Conservation (phyloP, 352 stramenopile genomes). For the Globisporangium cystogenes region DNA sequence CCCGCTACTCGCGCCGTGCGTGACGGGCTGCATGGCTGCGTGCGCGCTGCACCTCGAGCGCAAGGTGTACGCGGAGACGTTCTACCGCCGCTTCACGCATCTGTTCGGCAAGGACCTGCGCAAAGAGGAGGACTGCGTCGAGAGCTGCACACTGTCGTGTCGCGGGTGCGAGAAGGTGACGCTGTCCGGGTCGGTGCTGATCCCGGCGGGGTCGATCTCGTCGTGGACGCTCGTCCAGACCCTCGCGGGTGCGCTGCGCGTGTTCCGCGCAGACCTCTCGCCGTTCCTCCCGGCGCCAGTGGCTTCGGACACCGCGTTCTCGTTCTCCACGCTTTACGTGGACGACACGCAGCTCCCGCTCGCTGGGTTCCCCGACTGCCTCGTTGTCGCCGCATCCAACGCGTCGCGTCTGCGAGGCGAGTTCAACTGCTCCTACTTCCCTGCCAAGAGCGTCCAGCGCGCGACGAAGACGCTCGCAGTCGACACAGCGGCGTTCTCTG, state of each 20-base stretch:
- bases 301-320: slow-evolving; percentile 23
- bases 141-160: slow-evolving; percentile 49
- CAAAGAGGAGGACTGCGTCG: slow-evolving; percentile 70
- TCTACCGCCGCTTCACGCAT: slow-evolving; percentile 48
- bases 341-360: slow-evolving; percentile 38
- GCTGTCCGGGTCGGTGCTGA: slow-evolving; percentile 37
- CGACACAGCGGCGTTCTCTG: slow-evolving; percentile 34
- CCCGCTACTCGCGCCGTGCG: slow-evolving; percentile 33
- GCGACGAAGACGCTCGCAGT: slow-evolving; percentile 20
- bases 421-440: slow-evolving; percentile 32
- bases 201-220: slow-evolving; percentile 21
- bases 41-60: slow-evolving; percentile 38
- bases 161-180: slow-evolving; percentile 59
- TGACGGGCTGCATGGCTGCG: slow-evolving; percentile 50
- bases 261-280: slow-evolving; percentile 49
- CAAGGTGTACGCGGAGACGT: slow-evolving; percentile 31
- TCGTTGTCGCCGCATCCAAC: slow-evolving; percentile 7
- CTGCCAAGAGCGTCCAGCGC: slow-evolving; percentile 12
- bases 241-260: slow-evolving; percentile 18
- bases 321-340: slow-evolving; percentile 48
- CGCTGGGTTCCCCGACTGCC: slow-evolving; percentile 54
- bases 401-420: background rate
- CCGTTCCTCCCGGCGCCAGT: slow-evolving; percentile 28
- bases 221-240: slow-evolving; percentile 42
- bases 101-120: slow-evolving; percentile 66